Conservation (phyloP, 495 filamentous ascomycete genomes). For the Niebla homalea region DNA sequence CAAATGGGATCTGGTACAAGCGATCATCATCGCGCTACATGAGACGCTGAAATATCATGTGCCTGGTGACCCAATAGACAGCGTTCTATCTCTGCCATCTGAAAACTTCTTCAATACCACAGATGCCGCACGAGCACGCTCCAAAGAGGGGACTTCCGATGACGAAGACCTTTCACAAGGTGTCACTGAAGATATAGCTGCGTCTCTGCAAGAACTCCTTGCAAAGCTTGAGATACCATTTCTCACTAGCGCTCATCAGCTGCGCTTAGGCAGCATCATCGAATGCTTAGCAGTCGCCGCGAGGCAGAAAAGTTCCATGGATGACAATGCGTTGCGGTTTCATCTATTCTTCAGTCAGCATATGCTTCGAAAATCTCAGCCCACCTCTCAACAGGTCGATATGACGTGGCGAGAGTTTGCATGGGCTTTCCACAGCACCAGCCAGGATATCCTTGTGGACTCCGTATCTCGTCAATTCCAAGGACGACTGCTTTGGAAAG, state of each 20-base stretch:
- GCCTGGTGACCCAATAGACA: conserved; percentile 71
- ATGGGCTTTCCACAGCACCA: conserved; percentile 85
- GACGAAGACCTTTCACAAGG: conserved; percentile 47
- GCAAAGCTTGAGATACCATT: conserved; percentile 62
- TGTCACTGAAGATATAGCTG: conserved; percentile 61
- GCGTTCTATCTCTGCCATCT: conserved; percentile 58
- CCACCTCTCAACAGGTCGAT: conserved; percentile 44
- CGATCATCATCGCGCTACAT: conserved; percentile 59
- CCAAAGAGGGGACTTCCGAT: conserved; percentile 36
- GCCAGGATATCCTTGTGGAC: conserved; percentile 85
- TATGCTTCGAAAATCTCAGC: conserved; percentile 52
- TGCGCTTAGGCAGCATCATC: conserved; percentile 72
- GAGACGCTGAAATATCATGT: conserved; percentile 70
- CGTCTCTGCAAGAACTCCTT: conserved; percentile 63
- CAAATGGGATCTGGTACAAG: conserved; percentile 59
- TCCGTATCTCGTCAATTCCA: conserved; percentile 72
- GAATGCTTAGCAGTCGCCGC: conserved; percentile 81
- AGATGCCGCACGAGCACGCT: conserved; percentile 29
- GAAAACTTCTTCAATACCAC: conserved; percentile 54
- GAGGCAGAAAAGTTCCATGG: conserved; percentile 80
- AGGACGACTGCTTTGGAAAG: conserved; percentile 65
- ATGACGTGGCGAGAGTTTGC: conserved; percentile 89
- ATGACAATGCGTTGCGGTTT: conserved; percentile 84
- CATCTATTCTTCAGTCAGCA: conserved; percentile 83
- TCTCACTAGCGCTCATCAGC: conserved; percentile 78